Evolutionary conservation across 176 grass and related monocot species (phyloP), one percentile per base, ranked within the genome.

Genomic region (Avena atlantica): DNA sequence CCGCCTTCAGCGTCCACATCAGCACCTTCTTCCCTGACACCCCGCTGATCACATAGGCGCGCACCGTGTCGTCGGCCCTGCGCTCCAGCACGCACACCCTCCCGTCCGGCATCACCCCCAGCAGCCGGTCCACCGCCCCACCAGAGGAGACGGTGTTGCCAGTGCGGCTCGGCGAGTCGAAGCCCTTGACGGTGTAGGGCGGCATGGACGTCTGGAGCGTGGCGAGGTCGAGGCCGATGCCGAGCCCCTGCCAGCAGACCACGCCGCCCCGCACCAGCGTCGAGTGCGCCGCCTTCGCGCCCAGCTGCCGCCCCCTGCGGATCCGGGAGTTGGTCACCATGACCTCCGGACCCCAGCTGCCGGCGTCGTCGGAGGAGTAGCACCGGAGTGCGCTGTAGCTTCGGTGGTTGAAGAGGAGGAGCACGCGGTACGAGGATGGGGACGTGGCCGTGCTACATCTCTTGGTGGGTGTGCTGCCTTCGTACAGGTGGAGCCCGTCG

Each of bases 391-490:
- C 77, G 8, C 77, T 50, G 77, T 72, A 61, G 17, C 53, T 23
- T 19, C 77, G 77, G 53, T 78, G 85, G 77, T 72, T 87, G 77
- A 73, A 87, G 52, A 86, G 37, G 50, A 86, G 36, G 0, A 87
- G 40, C 66, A 87, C 77, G 12, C 17, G 80, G 80, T 83, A 82
- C 20, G 53, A 74, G 12, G 74, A 1, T 42, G 40, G 40, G 40
- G 40, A 42, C 40, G 40, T 42, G 15, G 74, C 17, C 50, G 74
- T 1, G 8, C 3, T 37, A 14, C 57, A 13, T 14, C 12, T 23
- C 64, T 36, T 16, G 64, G 64, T 34, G 15, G 48, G 5, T 12
- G 50, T 34, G 47, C 76, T 23, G 72, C 8, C 74, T 25, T 56
- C 74, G 51, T 77, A 77, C 7, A 77, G 50, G 25, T 56, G 27